Evolutionary conservation across 2,329 filamentous ascomycete genomes (phyloP).

Genomic region (Ophiosphaerella korrae): DNA sequence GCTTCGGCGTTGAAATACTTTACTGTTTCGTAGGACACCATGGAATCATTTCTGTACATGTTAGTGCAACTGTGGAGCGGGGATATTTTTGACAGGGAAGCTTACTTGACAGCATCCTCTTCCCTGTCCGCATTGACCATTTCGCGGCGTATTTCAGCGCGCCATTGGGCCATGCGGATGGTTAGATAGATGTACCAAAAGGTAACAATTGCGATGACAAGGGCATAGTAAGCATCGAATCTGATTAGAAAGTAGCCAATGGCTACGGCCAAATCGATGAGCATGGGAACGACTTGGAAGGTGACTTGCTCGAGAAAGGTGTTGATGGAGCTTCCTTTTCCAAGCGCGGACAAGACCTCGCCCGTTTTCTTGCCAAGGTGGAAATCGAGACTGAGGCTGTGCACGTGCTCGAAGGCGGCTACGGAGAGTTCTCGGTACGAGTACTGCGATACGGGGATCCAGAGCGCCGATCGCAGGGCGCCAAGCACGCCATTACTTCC

Average conservation of each 20-base stretch:
- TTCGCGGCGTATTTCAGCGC: constrained; percentile 85
- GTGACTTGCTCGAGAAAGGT: constrained; percentile 95
- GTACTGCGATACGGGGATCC: constrained; percentile 97
- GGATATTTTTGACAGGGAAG: constrained; percentile 10
- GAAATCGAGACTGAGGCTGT: constrained; percentile 92
- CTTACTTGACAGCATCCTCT: constrained; percentile 90
- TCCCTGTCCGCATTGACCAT: constrained; percentile 96
- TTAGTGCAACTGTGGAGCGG: constrained; percentile 23
- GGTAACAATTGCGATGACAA: constrained; percentile 86
- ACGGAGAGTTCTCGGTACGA: constrained; percentile 94
- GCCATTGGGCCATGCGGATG: constrained; percentile 91
- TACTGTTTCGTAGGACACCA: constrained; percentile 91
- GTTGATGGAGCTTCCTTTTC: constrained; percentile 95
- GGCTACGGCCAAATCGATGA: constrained; percentile 85
- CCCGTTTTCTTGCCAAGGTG: constrained; percentile 96
- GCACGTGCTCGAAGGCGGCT: constrained; percentile 95
- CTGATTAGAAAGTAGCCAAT: constrained; percentile 77
- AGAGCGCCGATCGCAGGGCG: constrained; percentile 79
- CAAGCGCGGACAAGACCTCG: constrained; percentile 91
- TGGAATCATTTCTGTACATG: constrained; percentile 77
- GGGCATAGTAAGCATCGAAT: constrained; percentile 88
- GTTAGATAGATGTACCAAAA: constrained; percentile 98
- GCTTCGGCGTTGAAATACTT: constrained; percentile 68
- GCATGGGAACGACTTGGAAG: constrained; percentile 93
- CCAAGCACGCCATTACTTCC: constrained; percentile 87